These are phyloP conservation scores for Chimonanthus praecox DNA, from an alignment of 164 flowering plant genomes.

Conservation along the genomic window DNA sequence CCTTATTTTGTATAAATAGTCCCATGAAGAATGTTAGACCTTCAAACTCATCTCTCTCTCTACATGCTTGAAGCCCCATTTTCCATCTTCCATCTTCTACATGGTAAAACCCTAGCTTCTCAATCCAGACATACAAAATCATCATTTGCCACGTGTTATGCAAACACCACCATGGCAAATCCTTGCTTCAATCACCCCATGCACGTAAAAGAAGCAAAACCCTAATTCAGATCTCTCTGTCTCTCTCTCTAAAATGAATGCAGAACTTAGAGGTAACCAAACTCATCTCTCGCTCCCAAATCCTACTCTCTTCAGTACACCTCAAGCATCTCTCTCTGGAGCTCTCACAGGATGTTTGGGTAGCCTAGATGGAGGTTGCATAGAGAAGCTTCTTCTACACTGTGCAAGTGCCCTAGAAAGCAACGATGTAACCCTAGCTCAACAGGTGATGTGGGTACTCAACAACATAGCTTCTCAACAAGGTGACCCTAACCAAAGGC, in stretches of 20 bases:
- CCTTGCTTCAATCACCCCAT: slow-evolving; percentile 17
- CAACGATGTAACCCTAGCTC: slow-evolving; percentile 72
- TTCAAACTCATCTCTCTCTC: slow-evolving; percentile 1
- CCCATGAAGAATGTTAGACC: neutral
- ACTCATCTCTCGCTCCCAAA: slow-evolving; percentile 36
- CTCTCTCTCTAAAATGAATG: slow-evolving; percentile 33
- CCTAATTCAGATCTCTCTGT: slow-evolving; percentile 9
- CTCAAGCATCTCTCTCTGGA: slow-evolving; percentile 40
- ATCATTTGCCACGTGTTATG: slow-evolving; percentile 21
- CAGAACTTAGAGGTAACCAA: slow-evolving; percentile 36
- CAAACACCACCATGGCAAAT: slow-evolving; percentile 7
- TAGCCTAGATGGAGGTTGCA: slow-evolving; percentile 68
- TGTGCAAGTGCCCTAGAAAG: slow-evolving; percentile 72
- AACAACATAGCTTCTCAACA: slow-evolving; percentile 64
- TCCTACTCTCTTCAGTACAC: slow-evolving; percentile 34
- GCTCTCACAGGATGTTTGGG: slow-evolving; percentile 62
- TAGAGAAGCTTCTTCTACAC: slow-evolving; percentile 78
- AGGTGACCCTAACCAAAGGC: slow-evolving; percentile 83
- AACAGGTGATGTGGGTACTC: slow-evolving; percentile 93
- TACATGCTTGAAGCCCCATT: slow-evolving; percentile 6
- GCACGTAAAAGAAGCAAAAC: slow-evolving; percentile 23
- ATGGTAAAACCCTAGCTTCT: slow-evolving; percentile 34
- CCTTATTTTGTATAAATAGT: neutral
- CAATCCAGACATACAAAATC: slow-evolving; percentile 29
- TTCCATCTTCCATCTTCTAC: slow-evolving; percentile 7